phyloP scores from a whole-genome alignment of 257 asterid species.

The Solanum corneliomulleri region DNA sequence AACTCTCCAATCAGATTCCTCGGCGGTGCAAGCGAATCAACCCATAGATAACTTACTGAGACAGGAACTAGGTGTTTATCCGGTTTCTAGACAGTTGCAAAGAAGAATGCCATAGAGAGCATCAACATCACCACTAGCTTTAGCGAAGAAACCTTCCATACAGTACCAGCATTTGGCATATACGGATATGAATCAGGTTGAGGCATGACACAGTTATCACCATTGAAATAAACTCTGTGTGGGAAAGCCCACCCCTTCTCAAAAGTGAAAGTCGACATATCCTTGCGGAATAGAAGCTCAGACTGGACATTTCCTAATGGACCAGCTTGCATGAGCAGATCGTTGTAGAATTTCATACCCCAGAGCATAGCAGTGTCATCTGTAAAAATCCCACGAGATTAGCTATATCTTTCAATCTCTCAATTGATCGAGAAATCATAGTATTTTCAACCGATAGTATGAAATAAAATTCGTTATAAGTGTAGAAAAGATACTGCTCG shows the following conservation, averaged over 20 bases:
- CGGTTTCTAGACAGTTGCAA: neutral
- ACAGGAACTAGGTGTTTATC: neutral
- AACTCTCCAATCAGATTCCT: neutral
- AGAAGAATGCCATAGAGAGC: neutral
- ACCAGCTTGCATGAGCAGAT: constrained; percentile 21
- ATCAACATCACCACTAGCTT: neutral
- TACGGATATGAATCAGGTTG: constrained; percentile 17
- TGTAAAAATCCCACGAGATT: neutral
- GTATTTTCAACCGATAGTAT: neutral
- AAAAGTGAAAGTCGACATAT: constrained; percentile 7
- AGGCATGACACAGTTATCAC: constrained; percentile 23
- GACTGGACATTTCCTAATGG: constrained; percentile 18
- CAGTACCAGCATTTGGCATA: constrained; percentile 3
- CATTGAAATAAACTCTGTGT: constrained; percentile 13
- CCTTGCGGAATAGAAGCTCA: constrained; percentile 13
- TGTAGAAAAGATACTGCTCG: neutral
- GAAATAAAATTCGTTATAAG: neutral
- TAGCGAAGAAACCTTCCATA: neutral
- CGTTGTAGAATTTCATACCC: constrained; percentile 17
- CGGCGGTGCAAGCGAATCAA: neutral
- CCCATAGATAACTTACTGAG: neutral
- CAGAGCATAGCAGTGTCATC: constrained; percentile 27
- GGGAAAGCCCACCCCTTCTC: constrained; percentile 24
- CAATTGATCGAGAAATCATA: neutral
- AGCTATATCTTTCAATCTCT: neutral